Evolutionary conservation across 2,329 filamentous ascomycete species (phyloP), one percentile per base, ranked within the genome.

Genomic region (Lasiodiplodia sp.): DNA sequence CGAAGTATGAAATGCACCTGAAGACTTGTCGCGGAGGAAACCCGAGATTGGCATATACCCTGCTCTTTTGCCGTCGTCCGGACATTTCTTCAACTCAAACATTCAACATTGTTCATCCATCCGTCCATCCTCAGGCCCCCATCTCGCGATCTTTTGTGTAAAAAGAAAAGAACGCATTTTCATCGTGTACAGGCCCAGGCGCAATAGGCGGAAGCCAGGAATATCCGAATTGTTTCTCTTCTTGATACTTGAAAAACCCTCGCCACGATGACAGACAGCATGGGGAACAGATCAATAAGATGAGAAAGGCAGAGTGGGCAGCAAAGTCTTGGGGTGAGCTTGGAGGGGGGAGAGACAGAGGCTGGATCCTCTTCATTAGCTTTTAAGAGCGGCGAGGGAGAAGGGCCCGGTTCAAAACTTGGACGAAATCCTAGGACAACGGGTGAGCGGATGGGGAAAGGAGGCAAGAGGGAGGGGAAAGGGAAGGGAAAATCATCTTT

Each of bases 341-440:
- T 16, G 16, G 25, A 34, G 14, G 14, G 31, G 44, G 6, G 23
- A 28, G n/a, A 18, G 60, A 64, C 40, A 64, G 60, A 64, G 60
- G 60, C 60, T 64, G 60, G 60, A 64, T 31, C 60, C 60, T 64
- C 47, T 62, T 56, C n/a, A 28, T 53, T 37, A 21, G 44, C 44
- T 47, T 18, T 21, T 47, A n/a, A 18, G 44, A 47, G 6, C n/a
- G 44, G 44, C 18, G 14, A n/a, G 40, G 18, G 18, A 14, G 5
- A n/a, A 7, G 44, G n/a, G 44, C 16, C 28, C n/a, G 44, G 31
- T 10, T 7, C 8, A 21, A 16, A 47, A n/a, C 18, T 10, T 47
- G 18, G 18, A 47, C 6, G 18, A 47, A 47, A 47, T 21, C n/a
- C 44, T 8, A 11, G 8, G 44, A n/a, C 18, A n/a, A 18, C 10